A percentile compares a stretch with the other conserved stretches of the same genome.
These are phyloP conservation scores for Paulownia fortunei DNA, from an alignment of 257 asterid species.

Conservation along the genomic window DNA sequence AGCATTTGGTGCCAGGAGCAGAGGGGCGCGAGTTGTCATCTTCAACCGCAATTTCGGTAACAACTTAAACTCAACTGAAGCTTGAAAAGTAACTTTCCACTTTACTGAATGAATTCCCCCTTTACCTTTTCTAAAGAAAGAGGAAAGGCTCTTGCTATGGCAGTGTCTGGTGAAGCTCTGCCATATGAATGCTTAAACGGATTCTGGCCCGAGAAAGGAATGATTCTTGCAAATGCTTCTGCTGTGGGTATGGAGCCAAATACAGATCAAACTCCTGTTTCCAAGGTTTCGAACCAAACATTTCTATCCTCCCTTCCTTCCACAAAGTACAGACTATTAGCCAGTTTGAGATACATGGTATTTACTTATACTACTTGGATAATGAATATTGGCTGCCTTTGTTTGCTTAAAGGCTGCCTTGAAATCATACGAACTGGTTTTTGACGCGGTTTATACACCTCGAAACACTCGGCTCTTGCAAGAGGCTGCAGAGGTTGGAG, in stretches of 20 bases:
- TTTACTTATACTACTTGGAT: neutral
- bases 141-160: conserved; percentile 70
- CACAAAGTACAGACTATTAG: no score
- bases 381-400: neutral
- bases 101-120: neutral
- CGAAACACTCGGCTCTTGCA: conserved; percentile 62
- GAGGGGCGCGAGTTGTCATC: conserved; percentile 75
- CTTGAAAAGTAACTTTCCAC: neutral
- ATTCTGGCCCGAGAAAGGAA: conserved; percentile 59
- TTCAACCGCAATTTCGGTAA: conserved; percentile 75
- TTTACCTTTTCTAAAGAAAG: conserved; percentile 44
- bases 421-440: conserved; percentile 62
- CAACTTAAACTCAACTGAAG: neutral
- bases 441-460: conserved; percentile 78
- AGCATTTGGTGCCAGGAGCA: conserved; percentile 73
- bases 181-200: conserved; percentile 53
- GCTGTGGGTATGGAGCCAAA: conserved; percentile 76
- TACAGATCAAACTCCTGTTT: conserved; percentile 55
- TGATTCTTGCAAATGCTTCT: conserved; percentile 79
- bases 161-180: conserved; percentile 72
- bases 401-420: conserved; percentile 50
- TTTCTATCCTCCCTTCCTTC: neutral
- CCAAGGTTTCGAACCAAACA: no score
- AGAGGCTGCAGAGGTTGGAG: conserved; percentile 77
- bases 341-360: neutral